Evolutionary conservation across 257 asterid species (phyloP), one percentile per base, ranked within the genome.

Genomic region (Lantana camara): DNA sequence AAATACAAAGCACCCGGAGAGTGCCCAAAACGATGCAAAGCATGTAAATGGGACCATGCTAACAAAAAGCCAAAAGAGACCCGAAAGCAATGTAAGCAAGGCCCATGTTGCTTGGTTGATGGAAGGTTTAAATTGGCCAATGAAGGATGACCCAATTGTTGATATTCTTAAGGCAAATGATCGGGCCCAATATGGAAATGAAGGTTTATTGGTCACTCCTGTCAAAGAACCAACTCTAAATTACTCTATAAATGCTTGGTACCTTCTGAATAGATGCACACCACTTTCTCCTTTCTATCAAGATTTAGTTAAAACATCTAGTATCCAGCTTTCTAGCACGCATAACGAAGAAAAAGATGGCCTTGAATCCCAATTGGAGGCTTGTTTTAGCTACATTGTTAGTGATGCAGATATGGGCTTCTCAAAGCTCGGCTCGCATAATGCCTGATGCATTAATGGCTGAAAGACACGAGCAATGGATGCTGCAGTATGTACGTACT

Each of bases 381-480:
- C 44, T 74, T 49, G 13, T 67, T 4, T 37, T 73, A 9, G 66
- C 53, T 9, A 66, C 71, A 27, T 4, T 74, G 0, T 1, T 79
- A 0, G 66, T 76, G 6, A 6, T 73, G 52, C 74, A 45, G 34
- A 65, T 63, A 44, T 82, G 75, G 53, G 72, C 45, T 27, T 71
- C 53, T 54, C 71, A 22, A 30, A 22, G 69, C 46, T 21, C 63
- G 7, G 79, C 77, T 0, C 79, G 81, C 12, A 66, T 75, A 13
- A 10, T 64, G n/a, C 71, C 64, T 1, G 81, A 71, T 54, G 71
- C 68, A 8, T 57, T 76, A 0, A 64, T 77, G 66, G 58, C 49
- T 0, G 72, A 73, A 54, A 73, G 34, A 44, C 78, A 80, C 52
- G 80, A 80, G 46, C 15, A 32, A 1, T 83, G 85, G 85, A 77